phyloP scores from a whole-genome alignment of 2,329 filamentous ascomycete species.

The Colletotrichum somersetense region DNA sequence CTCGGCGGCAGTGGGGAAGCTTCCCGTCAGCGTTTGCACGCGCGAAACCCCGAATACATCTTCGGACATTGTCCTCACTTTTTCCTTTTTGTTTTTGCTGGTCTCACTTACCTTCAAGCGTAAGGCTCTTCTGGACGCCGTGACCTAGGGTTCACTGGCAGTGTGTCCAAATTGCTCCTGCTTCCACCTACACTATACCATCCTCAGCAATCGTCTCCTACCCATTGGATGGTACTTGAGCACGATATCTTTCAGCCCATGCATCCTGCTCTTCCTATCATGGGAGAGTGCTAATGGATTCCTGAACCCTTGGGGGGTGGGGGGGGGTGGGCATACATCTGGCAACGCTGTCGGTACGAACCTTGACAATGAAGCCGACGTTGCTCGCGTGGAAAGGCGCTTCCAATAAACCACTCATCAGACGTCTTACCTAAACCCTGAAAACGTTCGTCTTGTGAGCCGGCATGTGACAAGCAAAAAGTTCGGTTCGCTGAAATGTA shows the following conservation, averaged over 20 bases:
- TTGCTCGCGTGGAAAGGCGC: neutral
- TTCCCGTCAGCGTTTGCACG: conserved; percentile 15
- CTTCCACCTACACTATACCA: neutral
- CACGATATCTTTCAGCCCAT: neutral
- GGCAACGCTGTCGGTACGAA: neutral
- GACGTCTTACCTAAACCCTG: neutral
- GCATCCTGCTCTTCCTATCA: neutral
- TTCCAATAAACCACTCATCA: neutral
- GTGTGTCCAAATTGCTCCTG: neutral
- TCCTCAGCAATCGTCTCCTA: neutral
- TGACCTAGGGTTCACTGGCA: neutral
- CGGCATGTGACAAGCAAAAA: neutral
- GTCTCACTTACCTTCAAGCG: neutral
- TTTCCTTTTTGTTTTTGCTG: neutral
- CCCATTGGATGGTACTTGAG: neutral
- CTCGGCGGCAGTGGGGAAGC: conserved; percentile 10
- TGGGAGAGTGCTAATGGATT: neutral
- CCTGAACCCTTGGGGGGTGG: too few species aligned
- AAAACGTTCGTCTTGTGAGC: neutral
- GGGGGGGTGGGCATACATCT: neutral
- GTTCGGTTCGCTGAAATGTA: neutral
- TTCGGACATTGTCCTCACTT: conserved; percentile 7
- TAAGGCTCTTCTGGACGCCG: neutral
- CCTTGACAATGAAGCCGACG: neutral
- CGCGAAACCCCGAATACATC: conserved; percentile 23